Conservation (phyloP, 495 filamentous ascomycete species). For the Hypoxylon crocopeplum region DNA sequence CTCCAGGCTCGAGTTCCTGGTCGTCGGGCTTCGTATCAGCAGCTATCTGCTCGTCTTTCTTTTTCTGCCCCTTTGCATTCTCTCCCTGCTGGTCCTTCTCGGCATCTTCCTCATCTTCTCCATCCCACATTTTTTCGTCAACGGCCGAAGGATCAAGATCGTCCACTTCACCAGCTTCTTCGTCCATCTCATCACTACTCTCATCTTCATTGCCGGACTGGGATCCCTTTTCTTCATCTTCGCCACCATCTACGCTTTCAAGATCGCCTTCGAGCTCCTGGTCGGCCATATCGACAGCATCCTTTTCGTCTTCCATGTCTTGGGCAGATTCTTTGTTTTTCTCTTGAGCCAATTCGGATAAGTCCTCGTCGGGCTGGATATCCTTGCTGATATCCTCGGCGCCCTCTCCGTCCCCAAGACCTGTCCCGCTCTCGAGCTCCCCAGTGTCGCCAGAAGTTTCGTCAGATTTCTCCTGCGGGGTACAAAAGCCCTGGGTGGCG, state of each 20-base stretch:
- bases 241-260: constrained; percentile 67
- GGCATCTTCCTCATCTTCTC: constrained; percentile 72
- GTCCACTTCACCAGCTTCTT: constrained; percentile 88
- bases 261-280: constrained; percentile 84
- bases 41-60: constrained; percentile 70
- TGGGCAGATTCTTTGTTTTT: constrained; percentile 70
- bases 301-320: constrained; percentile 78
- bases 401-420: constrained; percentile 94
- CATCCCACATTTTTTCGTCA: constrained; percentile 99
- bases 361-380: constrained; percentile 88
- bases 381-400: constrained; percentile 98
- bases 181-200: constrained; percentile 76
- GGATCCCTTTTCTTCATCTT: constrained; percentile 59
- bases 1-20: constrained; percentile 56
- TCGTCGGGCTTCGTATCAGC: constrained; percentile 67
- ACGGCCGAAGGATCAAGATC: constrained; percentile 86
- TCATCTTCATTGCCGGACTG: constrained; percentile 61
- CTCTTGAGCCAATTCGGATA: constrained; percentile 89
- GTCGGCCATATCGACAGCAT: constrained; percentile 95
- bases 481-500: constrained; percentile 86
- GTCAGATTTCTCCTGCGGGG: constrained; percentile 76
- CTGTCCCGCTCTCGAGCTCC: constrained; percentile 88
- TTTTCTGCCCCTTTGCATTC: constrained; percentile 66
- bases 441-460: constrained; percentile 69
- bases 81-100: constrained; percentile 86